Percentiles rank a stretch among this genome's conserved stretches.
These are phyloP conservation scores for Barnettozyma hawaiiensis DNA, from an alignment of 1,139 yeast species.

Conservation along the genomic window DNA sequence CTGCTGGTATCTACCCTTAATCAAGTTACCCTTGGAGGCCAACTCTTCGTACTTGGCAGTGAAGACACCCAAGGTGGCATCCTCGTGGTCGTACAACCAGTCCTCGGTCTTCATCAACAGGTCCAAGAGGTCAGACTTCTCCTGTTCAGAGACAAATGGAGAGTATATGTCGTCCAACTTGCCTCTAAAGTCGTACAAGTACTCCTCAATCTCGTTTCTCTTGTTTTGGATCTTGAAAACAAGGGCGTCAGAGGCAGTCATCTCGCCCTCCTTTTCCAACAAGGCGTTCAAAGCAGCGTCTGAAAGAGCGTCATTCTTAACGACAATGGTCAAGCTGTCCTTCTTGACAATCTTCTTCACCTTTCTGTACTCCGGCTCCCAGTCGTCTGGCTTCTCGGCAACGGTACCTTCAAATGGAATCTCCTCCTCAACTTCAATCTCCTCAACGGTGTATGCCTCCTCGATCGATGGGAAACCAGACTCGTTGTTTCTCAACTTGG, in stretches of 20 bases:
- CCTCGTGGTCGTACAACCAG: conserved; percentile 98
- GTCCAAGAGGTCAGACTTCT: conserved; percentile 71
- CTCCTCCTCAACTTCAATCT: conserved; percentile 84
- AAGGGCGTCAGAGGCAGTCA: conserved; percentile 87
- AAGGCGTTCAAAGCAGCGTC: conserved; percentile 50
- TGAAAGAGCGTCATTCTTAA: conserved; percentile 62
- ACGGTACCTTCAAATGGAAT: conserved; percentile 51
- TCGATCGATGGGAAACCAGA: conserved; percentile 93
- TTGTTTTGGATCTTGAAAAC: conserved; percentile 99
- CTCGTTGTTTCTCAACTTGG: conserved; percentile 95
- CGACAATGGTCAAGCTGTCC: conserved; percentile 61
- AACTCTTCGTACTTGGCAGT: conserved; percentile 97
- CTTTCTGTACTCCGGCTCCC: conserved; percentile 80
- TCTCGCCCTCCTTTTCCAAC: conserved; percentile 77
- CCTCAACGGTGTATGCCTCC: conserved; percentile 93
- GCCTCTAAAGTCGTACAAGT: conserved; percentile 95
- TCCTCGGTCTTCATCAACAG: conserved; percentile 87
- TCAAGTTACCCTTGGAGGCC: conserved; percentile 89
- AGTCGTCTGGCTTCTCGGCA: conserved; percentile 67
- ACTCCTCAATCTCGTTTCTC: conserved; percentile 97
- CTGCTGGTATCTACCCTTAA: conserved; percentile 90
- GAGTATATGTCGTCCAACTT: conserved; percentile 91
- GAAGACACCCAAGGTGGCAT: conserved; percentile 92
- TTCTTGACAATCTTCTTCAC: conserved; percentile 94
- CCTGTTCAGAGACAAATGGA: conserved; percentile 84